A percentile compares a stretch with the other conserved stretches of the same genome.
Conservation (phyloP, 768 basidiomycete genomes). For the Naganishia kalamii region DNA sequence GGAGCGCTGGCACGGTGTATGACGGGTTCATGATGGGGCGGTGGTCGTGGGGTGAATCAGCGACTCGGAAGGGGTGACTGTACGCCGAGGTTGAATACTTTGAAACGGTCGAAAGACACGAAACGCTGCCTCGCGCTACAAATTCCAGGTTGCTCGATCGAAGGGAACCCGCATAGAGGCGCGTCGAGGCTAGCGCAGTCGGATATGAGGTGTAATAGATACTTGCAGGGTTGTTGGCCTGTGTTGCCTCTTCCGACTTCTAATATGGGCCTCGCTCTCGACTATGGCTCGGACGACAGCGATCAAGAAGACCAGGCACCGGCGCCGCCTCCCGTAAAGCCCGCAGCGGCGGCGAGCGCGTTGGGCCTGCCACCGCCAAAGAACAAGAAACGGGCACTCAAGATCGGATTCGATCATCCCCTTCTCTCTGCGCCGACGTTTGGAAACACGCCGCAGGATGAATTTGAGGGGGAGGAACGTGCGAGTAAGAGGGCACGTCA, state of each 20-base stretch:
- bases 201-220: slow-evolving; percentile 7
- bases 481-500: neutral
- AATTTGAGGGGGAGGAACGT: neutral
- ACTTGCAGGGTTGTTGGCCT: neutral
- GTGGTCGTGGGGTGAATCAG: neutral
- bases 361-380: neutral
- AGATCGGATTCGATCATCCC: slow-evolving; percentile 20
- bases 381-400: slow-evolving; percentile 11
- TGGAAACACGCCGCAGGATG: neutral
- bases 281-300: neutral
- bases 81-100: neutral
- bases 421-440: neutral
- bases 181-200: neutral
- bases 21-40: slow-evolving; percentile 16
- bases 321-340: neutral
- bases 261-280: slow-evolving; percentile 2
- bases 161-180: neutral
- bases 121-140: neutral
- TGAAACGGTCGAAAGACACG: neutral
- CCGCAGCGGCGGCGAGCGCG: neutral
- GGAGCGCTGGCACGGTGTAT: slow-evolving; percentile 19
- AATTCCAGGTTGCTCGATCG: neutral
- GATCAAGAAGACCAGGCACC: neutral
- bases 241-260: too few species aligned
- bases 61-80: neutral